phyloP scores from a whole-genome alignment of 495 filamentous ascomycete species.

The Penicillium lagena region DNA sequence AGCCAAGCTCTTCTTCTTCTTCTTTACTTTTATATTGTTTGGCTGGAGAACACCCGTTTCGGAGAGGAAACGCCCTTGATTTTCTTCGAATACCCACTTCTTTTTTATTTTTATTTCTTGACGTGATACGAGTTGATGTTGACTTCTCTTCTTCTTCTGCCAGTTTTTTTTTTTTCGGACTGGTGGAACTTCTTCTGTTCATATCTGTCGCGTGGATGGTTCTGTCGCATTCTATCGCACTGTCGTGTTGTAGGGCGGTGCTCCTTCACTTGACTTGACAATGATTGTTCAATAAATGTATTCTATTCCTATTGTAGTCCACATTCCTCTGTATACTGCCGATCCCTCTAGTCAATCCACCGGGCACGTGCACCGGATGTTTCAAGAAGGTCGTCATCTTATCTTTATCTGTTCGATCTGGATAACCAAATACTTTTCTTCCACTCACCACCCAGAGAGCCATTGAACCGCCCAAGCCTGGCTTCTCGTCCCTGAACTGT shows the following conservation, averaged over 20 bases:
- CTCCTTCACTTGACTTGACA: too few species aligned
- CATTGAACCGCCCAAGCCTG: background rate
- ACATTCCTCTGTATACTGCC: too few species aligned
- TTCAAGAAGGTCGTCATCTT: conserved; percentile 19
- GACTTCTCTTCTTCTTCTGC: conserved; percentile 9
- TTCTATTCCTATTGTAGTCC: background rate
- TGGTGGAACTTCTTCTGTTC: conserved; percentile 12
- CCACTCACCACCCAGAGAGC: too few species aligned
- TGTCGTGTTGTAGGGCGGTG: background rate
- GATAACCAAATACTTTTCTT: background rate
- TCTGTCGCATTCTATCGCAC: background rate
- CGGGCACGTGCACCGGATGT: conserved; percentile 12
- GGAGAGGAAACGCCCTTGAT: conserved; percentile 21
- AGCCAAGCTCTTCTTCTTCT: conserved; percentile 7
- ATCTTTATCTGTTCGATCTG: conserved; percentile 10
- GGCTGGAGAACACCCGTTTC: conserved; percentile 13
- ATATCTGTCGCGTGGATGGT: conserved; percentile 14
- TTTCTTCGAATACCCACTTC: conserved; percentile 31
- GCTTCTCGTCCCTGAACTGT: background rate
- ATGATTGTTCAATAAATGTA: background rate
- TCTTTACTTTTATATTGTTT: conserved; percentile 17
- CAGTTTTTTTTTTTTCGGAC: background rate
- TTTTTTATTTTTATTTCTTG: conserved; percentile 16
- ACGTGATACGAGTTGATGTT: conserved; percentile 28
- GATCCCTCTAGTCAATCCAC: too few species aligned